Evolutionary conservation across 2,329 filamentous ascomycete species (phyloP), one percentile per base, ranked within the genome.

Genomic region (Nothophoma quercina): DNA sequence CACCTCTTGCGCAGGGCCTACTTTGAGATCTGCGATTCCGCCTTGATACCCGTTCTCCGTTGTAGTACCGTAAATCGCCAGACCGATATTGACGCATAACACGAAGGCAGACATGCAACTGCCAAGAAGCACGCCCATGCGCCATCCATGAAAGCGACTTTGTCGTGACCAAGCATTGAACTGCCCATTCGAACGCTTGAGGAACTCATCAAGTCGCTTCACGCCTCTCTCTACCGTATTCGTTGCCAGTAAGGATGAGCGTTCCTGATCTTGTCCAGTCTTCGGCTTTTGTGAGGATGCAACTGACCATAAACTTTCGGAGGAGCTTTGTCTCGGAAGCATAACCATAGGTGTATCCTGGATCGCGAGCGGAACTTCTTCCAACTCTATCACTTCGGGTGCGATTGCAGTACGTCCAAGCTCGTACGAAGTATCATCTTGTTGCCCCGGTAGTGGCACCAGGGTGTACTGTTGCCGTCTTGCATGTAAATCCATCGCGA

Each of bases 141-240:
- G 58, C 62, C 62, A 67, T 10, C 62, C 62, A 18, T 58, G 25
- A 15, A 56, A 65, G 22, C 54, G 45, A 28, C 59, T 60, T 29
- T 32, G 21, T 15, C 2, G 19, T 5, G 16, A n/a, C 13, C 33
- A 9, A 8, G 19, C 33, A 10, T 22, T 36, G 33, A 15, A 10
- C 16, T 5, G 19, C 18, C 9, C 3, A 19, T 23, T 19, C 6
- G 19, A 36, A 5, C 33, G 19, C 9, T 36, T 8, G 5, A 34
- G 16, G 12, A 12, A 12, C 9, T 21, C 32, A 18, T 6, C 5
- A 7, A 33, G 15, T 6, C 30, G 30, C 12, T 33, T 16, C 5
- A 33, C 30, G 18, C 4, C n/a, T 18, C 30, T 16, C 15, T 33
- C 30, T 6, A 33, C 30, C 30, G n/a, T 16, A 10, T 3, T 33